Base-by-base conservation (phyloP, 2,329 filamentous ascomycete genomes). In the Microsporum audouinii region DNA sequence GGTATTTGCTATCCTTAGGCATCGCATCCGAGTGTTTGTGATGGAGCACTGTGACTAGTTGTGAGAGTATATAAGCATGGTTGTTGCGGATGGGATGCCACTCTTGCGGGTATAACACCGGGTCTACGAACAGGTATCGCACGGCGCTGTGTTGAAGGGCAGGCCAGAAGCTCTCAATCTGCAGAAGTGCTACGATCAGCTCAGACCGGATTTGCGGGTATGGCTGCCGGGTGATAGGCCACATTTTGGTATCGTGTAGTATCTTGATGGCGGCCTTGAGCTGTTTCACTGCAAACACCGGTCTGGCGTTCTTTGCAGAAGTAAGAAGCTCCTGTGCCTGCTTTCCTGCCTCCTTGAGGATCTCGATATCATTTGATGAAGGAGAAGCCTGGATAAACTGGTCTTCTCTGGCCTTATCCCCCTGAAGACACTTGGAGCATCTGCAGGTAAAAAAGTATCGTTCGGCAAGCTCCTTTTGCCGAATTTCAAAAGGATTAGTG, bases 401-500 rank as follows among this genome's bases (percentile, higher is more conserved):
- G 41, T 68, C 65, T 61, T 70, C 65, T 0, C 60, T 59, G 3
- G 63, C 61, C 3, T 67, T 61, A 33, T 58, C 58, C 29, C 66
- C 69, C 23, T 63, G 58, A 1, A 69, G 62, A 65, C 83, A 86
- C 68, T 80, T 80, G 4, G 67, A 63, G 66, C 84, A 87, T 45
- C 68, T 68, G 71, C 84, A 87, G 12, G 71, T 72, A 70, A 87
- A 87, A 68, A 80, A 82, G 73, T 84, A 87, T 33, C 79, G 76
- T 29, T 76, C 71, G 55, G 71, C 71, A 1, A 87, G 76, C 65
- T 84, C 79, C 1, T 70, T 70, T 63, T 79, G 80, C 2, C 84
- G 79, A n/a, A 75, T 72, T 6, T 72, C 65, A 31, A 75, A 77
- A 0, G 82, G 78, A 43, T 79, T 77, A 0, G 80, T 83, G 39